phyloP scores from a whole-genome alignment of 208 protist genomes.

The Phytomonas sp. region DNA sequence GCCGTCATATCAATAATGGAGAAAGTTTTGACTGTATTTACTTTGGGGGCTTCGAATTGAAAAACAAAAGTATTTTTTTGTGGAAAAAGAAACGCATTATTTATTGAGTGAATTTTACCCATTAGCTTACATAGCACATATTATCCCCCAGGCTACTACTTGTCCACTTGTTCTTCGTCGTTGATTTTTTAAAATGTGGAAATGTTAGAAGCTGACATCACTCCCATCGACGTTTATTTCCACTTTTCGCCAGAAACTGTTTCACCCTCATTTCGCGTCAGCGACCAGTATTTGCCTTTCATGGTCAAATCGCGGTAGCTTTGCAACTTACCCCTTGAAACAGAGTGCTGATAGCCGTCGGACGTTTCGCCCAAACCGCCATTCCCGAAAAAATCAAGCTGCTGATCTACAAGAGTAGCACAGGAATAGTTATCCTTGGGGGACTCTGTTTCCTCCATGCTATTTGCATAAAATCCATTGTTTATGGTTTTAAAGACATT shows the following conservation, averaged over 20 bases:
- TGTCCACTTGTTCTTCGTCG: neutral
- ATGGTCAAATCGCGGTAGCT: slow-evolving; percentile 82
- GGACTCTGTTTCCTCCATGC: neutral
- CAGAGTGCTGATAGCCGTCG: slow-evolving; percentile 66
- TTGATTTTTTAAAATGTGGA: neutral
- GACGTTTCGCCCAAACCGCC: slow-evolving; percentile 48
- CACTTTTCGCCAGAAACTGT: slow-evolving; percentile 35
- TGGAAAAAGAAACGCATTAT: slow-evolving; percentile 10
- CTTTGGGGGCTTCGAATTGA: neutral
- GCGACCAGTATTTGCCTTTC: slow-evolving; percentile 72
- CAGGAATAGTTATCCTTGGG: neutral
- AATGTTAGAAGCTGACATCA: neutral
- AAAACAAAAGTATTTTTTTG: slow-evolving; percentile 1
- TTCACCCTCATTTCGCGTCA: slow-evolving; percentile 47
- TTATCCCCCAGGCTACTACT: neutral
- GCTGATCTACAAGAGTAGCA: slow-evolving; percentile 77
- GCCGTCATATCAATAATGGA: slow-evolving; percentile 12
- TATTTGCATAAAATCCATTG: slow-evolving; percentile 47
- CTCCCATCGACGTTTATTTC: slow-evolving; percentile 11
- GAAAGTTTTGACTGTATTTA: slow-evolving; percentile 11
- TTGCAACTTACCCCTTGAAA: slow-evolving; percentile 48
- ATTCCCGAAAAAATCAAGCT: slow-evolving; percentile 49
- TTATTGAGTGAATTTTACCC: neutral
- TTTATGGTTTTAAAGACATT: slow-evolving; percentile 59
- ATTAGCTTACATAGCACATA: neutral